phyloP scores from a whole-genome alignment of 345 rosid species.

The Salix brachista region DNA sequence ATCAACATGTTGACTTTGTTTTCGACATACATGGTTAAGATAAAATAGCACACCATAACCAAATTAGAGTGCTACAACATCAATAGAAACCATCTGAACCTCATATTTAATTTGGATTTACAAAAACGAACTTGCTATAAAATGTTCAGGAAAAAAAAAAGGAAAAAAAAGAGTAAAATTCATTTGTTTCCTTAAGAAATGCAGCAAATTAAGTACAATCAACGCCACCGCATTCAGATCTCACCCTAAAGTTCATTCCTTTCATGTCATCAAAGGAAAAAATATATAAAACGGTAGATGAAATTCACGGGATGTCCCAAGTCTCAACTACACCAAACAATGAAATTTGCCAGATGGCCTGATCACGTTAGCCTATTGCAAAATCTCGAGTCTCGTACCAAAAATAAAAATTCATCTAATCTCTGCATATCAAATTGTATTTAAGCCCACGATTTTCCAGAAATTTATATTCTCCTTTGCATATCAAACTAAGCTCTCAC shows the following conservation, averaged over 20 bases:
- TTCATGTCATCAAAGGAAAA: not conserved
- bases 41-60: not conserved
- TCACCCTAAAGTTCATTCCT: not conserved
- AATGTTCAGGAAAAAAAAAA: not conserved
- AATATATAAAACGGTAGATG: not conserved
- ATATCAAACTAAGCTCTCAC: not conserved
- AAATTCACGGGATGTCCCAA: not conserved
- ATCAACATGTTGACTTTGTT: not conserved
- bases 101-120: too few relatives aligned
- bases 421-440: not conserved
- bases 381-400: not conserved
- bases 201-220: not conserved
- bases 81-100: too few relatives aligned
- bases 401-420: not conserved
- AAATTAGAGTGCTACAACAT: too few relatives aligned
- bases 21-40: not conserved
- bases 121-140: too few relatives aligned
- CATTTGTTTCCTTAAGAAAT: not conserved
- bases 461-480: not conserved
- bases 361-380: not conserved
- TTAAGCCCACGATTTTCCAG: not conserved
- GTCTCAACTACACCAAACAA: not conserved
- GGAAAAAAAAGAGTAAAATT: not conserved
- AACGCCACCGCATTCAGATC: not conserved
- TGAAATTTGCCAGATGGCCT: not conserved